A percentile compares a stretch with the other conserved stretches of the same genome.
Conservation (phyloP, 2,329 filamentous ascomycete genomes). For the Cadophora sp. region DNA sequence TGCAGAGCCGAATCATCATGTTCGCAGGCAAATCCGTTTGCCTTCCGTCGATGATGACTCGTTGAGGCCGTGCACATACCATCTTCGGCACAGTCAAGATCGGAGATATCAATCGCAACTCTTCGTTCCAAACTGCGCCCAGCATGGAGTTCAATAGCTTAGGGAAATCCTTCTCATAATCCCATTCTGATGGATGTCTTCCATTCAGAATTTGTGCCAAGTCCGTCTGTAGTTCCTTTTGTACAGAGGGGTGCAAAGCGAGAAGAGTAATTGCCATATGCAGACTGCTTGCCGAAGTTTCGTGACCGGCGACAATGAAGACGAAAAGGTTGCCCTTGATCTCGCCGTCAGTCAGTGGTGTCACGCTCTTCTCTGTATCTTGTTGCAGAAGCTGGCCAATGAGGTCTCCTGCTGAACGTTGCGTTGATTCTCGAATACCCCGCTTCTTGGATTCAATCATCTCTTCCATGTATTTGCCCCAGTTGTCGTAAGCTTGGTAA, state of each 20-base stretch:
- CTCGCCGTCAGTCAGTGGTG: constrained; percentile 55
- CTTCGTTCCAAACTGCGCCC: constrained; percentile 79
- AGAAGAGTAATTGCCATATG: constrained; percentile 74
- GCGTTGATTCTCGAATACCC: constrained; percentile 13
- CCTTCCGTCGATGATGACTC: constrained; percentile 63
- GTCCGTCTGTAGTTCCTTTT: constrained; percentile 71
- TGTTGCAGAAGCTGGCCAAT: constrained; percentile 7
- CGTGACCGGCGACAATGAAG: constrained; percentile 75
- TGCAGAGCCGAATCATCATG: constrained; percentile 62
- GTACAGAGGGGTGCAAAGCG: constrained; percentile 68
- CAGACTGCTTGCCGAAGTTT: constrained; percentile 77
- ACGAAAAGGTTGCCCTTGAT: constrained; percentile 75
- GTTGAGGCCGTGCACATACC: constrained; percentile 55
- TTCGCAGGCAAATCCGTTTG: constrained; percentile 62
- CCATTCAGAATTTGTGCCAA: constrained; percentile 68
- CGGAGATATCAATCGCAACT: constrained; percentile 72
- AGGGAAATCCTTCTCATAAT: constrained; percentile 70
- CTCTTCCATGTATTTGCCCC: constrained; percentile 27
- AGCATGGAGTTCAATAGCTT: constrained; percentile 71
- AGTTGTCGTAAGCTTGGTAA: constrained; percentile 27
- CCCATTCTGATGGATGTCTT: constrained; percentile 67
- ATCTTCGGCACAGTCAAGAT: constrained; percentile 77
- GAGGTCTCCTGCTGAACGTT: constrained; percentile 9
- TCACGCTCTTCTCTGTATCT: neutral
- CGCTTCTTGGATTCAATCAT: constrained; percentile 26